Evolutionary conservation across 176 grass and related monocot species (phyloP).

Genomic region (Oryza australiensis): DNA sequence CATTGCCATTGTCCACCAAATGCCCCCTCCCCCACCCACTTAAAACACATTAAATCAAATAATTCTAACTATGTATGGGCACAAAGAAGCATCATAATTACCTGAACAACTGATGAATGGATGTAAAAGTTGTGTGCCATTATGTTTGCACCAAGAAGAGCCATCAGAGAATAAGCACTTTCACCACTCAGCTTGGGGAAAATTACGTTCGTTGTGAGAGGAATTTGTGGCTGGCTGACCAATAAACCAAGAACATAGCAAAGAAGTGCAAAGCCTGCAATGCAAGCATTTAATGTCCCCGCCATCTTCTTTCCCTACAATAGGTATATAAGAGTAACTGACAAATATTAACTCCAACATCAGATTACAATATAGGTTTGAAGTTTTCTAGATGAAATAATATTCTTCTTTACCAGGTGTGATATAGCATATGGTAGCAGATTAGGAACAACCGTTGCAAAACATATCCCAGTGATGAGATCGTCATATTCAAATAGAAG

Average conservation of each 20-base stretch:
- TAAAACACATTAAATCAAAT: not conserved
- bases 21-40: not conserved
- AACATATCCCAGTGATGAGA: slow-evolving; percentile 69
- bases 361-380: not conserved
- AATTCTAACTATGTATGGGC: not conserved
- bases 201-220: slow-evolving; percentile 68
- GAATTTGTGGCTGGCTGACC: slow-evolving; percentile 86
- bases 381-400: slow-evolving; percentile 18
- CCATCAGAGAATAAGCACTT: slow-evolving; percentile 94
- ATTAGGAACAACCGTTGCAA: slow-evolving; percentile 65
- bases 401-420: slow-evolving; percentile 59
- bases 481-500: slow-evolving; percentile 73
- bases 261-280: slow-evolving; percentile 81
- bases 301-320: slow-evolving; percentile 64
- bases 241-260: slow-evolving; percentile 89
- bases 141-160: slow-evolving; percentile 95
- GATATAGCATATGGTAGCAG: slow-evolving; percentile 67
- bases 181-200: slow-evolving; percentile 92
- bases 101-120: slow-evolving; percentile 93
- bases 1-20: not conserved
- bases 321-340: slow-evolving; percentile 23
- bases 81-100: slow-evolving; percentile 28
- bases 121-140: slow-evolving; percentile 98
- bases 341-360: slow-evolving; percentile 38
- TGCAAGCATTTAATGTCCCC: slow-evolving; percentile 52